These are phyloP conservation scores for Ogataea methylovora DNA, from an alignment of 805 yeast species.

Conservation along the genomic window DNA sequence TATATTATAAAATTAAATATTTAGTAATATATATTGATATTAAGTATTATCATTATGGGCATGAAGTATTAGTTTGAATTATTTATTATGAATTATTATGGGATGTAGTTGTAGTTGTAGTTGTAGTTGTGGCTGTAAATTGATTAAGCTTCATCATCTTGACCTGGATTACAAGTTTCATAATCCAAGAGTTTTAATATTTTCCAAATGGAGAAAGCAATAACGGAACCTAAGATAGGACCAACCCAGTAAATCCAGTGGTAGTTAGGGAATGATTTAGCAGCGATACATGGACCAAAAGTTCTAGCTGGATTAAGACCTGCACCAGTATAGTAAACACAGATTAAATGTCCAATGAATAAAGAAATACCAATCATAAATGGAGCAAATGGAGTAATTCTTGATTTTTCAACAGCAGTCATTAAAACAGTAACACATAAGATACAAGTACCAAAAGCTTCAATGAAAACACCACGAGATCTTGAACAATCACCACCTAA, in stretches of 20 bases:
- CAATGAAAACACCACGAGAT: slow-evolving; percentile 72
- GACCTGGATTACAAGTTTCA: slow-evolving; percentile 64
- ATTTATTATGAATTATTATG: too few relatives aligned
- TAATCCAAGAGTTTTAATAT: slow-evolving; percentile 57
- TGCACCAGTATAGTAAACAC: slow-evolving; percentile 83
- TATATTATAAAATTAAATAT: too few relatives aligned
- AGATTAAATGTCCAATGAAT: slow-evolving; percentile 73
- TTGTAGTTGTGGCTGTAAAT: too few relatives aligned
- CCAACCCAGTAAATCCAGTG: slow-evolving; percentile 95
- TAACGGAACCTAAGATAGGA: slow-evolving; percentile 62
- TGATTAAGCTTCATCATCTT: slow-evolving; percentile 43
- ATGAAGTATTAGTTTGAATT: too few relatives aligned
- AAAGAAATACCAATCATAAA: slow-evolving; percentile 76
- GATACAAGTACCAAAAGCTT: slow-evolving; percentile 71
- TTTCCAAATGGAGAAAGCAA: slow-evolving; percentile 65
- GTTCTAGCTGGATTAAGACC: slow-evolving; percentile 90
- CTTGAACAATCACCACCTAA: slow-evolving; percentile 67
- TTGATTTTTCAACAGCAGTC: slow-evolving; percentile 77
- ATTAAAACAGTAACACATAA: slow-evolving; percentile 72
- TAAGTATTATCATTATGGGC: too few relatives aligned
- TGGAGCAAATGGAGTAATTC: slow-evolving; percentile 74
- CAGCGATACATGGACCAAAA: slow-evolving; percentile 77
- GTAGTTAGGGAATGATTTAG: slow-evolving; percentile 65
- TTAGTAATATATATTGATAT: too few relatives aligned
- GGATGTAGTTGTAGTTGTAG: too few relatives aligned